Conservation (phyloP, 208 protist genomes). For the Borovskyia barvae region DNA sequence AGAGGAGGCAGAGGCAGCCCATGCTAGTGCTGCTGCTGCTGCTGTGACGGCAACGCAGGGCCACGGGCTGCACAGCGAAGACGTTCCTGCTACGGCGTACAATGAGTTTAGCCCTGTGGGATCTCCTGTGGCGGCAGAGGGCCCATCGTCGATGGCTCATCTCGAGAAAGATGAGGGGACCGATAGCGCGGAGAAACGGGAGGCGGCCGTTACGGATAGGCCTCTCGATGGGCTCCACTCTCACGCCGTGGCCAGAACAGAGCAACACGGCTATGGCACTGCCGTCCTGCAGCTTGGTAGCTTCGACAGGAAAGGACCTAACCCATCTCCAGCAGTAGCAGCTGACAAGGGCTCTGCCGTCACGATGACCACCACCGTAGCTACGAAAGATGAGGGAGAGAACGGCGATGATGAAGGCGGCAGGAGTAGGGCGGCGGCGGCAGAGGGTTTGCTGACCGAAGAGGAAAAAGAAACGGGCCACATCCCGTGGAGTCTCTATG, state of each 20-base stretch:
- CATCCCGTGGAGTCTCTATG: constrained; percentile 51
- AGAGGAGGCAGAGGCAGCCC: constrained; percentile 5
- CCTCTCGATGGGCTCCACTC: too few relatives aligned
- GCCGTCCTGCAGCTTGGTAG: too few relatives aligned
- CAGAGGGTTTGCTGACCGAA: constrained; percentile 33
- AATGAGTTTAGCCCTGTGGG: neutral
- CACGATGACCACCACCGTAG: neutral
- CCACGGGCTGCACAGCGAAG: neutral
- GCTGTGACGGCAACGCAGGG: neutral
- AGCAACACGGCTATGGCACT: too few relatives aligned
- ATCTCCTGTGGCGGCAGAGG: neutral
- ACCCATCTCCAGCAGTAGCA: too few relatives aligned
- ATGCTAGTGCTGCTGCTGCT: neutral
- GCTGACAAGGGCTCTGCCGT: neutral
- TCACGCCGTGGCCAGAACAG: too few relatives aligned
- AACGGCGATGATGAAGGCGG: too few relatives aligned
- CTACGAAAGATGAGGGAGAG: neutral
- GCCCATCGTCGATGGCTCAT: too few relatives aligned
- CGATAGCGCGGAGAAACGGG: too few relatives aligned
- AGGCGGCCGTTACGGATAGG: too few relatives aligned
- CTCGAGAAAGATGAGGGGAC: too few relatives aligned
- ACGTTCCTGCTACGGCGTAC: neutral
- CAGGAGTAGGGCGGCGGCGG: constrained; percentile 3
- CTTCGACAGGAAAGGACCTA: too few relatives aligned
- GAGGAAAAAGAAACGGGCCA: constrained; percentile 69